Evolutionary conservation across 768 basidiomycete species (phyloP).

Genomic region (Kwoniella shandongensis): DNA sequence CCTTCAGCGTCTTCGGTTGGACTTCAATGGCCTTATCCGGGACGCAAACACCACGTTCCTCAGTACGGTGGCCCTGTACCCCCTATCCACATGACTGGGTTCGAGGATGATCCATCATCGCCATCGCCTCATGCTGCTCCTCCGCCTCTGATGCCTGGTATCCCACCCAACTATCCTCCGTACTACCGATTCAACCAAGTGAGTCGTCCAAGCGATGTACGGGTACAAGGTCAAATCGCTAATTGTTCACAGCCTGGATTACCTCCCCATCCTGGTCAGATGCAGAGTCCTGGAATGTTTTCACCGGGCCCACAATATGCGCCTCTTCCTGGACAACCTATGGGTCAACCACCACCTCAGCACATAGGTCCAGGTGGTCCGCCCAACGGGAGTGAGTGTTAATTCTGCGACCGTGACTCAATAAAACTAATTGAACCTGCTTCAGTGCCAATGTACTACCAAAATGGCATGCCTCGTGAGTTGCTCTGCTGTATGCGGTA

Average conservation of each 20-base stretch:
- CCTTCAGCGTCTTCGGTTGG: constrained; percentile 68
- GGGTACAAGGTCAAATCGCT: no score
- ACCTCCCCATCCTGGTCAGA: constrained; percentile 29
- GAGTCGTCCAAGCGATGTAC: neutral
- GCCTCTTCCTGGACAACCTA: constrained; percentile 17
- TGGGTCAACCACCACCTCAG: constrained; percentile 22
- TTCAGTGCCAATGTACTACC: constrained; percentile 45
- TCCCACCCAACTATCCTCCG: constrained; percentile 31
- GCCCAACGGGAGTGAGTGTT: constrained; percentile 31
- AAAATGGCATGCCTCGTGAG: constrained; percentile 42
- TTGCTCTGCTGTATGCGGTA: neutral
- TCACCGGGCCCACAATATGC: constrained; percentile 32
- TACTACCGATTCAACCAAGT: constrained; percentile 34
- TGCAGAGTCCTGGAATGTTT: constrained; percentile 35
- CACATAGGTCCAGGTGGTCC: constrained; percentile 31
- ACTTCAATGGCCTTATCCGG: constrained; percentile 81
- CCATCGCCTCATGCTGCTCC: constrained; percentile 23
- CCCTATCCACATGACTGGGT: constrained; percentile 13
- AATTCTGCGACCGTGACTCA: neutral
- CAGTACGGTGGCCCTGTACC: constrained; percentile 60
- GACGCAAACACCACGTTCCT: constrained; percentile 78
- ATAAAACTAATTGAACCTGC: constrained; percentile 3
- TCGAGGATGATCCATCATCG: constrained; percentile 13
- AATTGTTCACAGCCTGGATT: constrained; percentile 22
- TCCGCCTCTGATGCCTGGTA: constrained; percentile 22